A percentile compares a stretch with the other conserved stretches of the same genome.
These are phyloP conservation scores for Saccharomyces jurei DNA, from an alignment of 805 yeast species.

Conservation along the genomic window DNA sequence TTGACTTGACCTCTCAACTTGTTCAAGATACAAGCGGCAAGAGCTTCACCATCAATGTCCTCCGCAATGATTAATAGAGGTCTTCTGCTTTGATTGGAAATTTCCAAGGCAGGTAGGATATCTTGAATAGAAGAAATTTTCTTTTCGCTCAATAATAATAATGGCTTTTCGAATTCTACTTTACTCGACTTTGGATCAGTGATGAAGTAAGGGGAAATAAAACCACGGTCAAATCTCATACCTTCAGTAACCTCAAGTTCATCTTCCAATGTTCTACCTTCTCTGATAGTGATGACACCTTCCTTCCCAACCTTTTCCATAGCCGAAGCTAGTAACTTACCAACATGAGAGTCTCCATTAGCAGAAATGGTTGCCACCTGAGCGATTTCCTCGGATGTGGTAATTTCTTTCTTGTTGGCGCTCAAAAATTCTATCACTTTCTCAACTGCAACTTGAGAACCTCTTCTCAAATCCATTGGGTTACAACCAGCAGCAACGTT, in stretches of 20 bases:
- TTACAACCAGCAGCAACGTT: constrained; percentile 98
- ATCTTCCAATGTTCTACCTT: constrained; percentile 94
- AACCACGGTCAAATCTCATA: constrained; percentile 97
- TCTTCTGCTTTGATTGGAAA: constrained; percentile 87
- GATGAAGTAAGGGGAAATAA: constrained; percentile 92
- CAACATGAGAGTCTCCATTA: constrained; percentile 90
- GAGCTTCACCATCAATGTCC: constrained; percentile 95
- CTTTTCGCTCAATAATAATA: constrained; percentile 83
- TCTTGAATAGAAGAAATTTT: constrained; percentile 86
- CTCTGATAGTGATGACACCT: constrained; percentile 96
- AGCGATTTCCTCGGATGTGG: constrained; percentile 89
- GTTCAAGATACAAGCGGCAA: constrained; percentile 95
- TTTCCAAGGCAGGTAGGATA: constrained; percentile 83
- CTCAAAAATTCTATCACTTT: constrained; percentile 82
- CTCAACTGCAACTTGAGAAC: constrained; percentile 94
- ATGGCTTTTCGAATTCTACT: constrained; percentile 91
- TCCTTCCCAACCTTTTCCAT: constrained; percentile 99
- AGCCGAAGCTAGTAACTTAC: constrained; percentile 83
- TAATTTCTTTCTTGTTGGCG: constrained; percentile 81
- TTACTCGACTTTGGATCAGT: constrained; percentile 88
- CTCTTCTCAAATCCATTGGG: constrained; percentile 97
- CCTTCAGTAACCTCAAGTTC: constrained; percentile 97
- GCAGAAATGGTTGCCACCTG: constrained; percentile 98
- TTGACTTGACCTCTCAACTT: constrained; percentile 97
- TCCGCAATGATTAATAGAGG: constrained; percentile 91